Base-by-base conservation (phyloP, 2,329 filamentous ascomycete genomes). In the Magnaporthiopsis incrustans region DNA sequence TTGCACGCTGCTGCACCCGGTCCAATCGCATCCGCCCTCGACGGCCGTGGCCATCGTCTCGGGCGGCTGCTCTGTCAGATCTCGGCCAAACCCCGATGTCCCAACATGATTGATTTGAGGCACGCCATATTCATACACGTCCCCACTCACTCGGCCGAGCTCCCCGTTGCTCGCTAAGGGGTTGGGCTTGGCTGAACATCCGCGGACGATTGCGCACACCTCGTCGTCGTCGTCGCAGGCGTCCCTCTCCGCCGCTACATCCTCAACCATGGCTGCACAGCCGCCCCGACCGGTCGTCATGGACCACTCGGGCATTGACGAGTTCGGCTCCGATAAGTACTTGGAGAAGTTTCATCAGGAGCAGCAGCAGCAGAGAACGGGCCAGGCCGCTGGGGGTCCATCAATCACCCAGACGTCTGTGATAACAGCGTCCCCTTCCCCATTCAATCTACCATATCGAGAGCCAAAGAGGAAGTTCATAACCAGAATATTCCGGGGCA, bases 271-370 rank as follows among this genome's bases (percentile, higher is more conserved):
- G 68, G 33, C 69, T 60, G 61, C 68, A 66, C 66, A 32, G 61
- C 63, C 68, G 57, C 65, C 67, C 67, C 70, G 73, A 74, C 74
- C 71, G n/a, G 64, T 66, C 62, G 65, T 63, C 63, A 86, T 87
- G 84, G 85, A 88, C 68, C 84, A 83, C 70, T 79, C 82, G 69
- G 85, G 87, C 68, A 79, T 86, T 67, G 87, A 85, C 66, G 86
- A 89, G 73, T 89, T 89, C 75, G 86, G 85, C 66, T 89, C 86
- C 59, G 79, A 84, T 73, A 83, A 83, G 67, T 89, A 86, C 71
- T 85, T 87, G 68, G 81, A 82, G 64, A 89, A 89, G 75, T 73
- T 88, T 66, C 80, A 77, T 65, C 82, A 85, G 74, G 80, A 78
- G 71, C 76, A 75, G 67, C 76, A 76, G 25, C 30, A 30, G 30